Evolutionary conservation across 2,329 filamentous ascomycete genomes (phyloP).

Genomic region (Aureobasidium uvarum): DNA sequence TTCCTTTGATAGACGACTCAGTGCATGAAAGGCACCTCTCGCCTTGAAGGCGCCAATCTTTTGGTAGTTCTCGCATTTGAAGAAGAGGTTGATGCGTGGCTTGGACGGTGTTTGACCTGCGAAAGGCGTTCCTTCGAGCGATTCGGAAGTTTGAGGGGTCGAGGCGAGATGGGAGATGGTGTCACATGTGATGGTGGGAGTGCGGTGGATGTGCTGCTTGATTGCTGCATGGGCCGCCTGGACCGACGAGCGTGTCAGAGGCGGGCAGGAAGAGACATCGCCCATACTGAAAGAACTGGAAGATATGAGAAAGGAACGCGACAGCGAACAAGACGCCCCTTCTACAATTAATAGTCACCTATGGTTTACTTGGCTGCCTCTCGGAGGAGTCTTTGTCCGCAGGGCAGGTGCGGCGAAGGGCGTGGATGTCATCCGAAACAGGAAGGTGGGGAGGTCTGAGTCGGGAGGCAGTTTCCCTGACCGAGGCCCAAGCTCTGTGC

Average conservation of each 20-base stretch:
- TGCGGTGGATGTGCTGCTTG: conserved; percentile 72
- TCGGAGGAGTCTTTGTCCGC: conserved; percentile 9
- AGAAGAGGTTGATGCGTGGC: conserved; percentile 73
- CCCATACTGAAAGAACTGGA: conserved; percentile 41
- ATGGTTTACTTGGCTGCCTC: background rate
- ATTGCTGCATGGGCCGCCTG: conserved; percentile 70
- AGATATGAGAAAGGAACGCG: background rate
- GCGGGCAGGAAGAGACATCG: conserved; percentile 50
- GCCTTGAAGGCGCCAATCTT: conserved; percentile 90
- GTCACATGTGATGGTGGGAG: conserved; percentile 75
- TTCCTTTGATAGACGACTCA: conserved; percentile 67
- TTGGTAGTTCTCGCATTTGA: conserved; percentile 96
- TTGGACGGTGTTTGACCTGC: conserved; percentile 55
- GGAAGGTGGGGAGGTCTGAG: conserved; percentile 18
- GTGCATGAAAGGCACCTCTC: conserved; percentile 83
- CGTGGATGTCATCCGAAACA: conserved; percentile 5
- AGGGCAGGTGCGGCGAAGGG: background rate
- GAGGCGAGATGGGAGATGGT: conserved; percentile 75
- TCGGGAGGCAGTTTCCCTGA: background rate
- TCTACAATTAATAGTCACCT: no score
- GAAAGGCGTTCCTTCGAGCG: conserved; percentile 58
- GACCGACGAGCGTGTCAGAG: conserved; percentile 71
- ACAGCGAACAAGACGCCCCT: background rate
- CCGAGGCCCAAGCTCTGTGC: conserved; percentile 7
- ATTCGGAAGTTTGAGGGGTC: conserved; percentile 58